These are phyloP conservation scores for Thamnidium elegans DNA, from an alignment of 192 early-diverging fungal genomes.

Conservation along the genomic window DNA sequence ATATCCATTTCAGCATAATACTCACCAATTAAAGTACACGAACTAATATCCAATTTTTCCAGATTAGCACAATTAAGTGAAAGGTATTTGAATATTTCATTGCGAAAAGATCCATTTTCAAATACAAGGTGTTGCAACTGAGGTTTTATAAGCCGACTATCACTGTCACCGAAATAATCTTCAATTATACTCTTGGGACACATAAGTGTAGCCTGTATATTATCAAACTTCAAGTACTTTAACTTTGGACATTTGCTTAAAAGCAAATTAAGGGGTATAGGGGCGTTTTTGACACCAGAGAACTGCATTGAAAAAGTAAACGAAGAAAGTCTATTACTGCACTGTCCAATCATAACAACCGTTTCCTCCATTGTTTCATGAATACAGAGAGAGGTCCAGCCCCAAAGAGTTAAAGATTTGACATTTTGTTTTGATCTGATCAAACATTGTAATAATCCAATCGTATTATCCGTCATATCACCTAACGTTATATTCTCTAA, in stretches of 20 bases:
- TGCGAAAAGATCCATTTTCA: constrained; percentile 11
- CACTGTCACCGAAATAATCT: neutral
- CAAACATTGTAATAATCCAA: neutral
- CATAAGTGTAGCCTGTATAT: neutral
- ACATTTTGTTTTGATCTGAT: constrained; percentile 8
- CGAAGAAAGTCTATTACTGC: neutral
- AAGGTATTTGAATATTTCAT: neutral
- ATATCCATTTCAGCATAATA: neutral
- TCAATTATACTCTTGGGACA: neutral
- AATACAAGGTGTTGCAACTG: constrained; percentile 1
- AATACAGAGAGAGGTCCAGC: constrained; percentile 14
- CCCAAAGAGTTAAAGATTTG: constrained; percentile 8
- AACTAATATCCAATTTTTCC: neutral
- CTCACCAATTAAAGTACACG: constrained; percentile 1
- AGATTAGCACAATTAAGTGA: neutral
- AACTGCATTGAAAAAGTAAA: constrained; percentile 10
- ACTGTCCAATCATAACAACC: neutral
- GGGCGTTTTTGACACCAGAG: constrained; percentile 6
- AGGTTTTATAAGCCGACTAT: neutral
- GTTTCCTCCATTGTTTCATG: constrained; percentile 11
- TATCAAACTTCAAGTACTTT: constrained; percentile 1
- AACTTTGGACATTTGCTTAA: neutral
- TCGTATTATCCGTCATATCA: constrained; percentile 15
- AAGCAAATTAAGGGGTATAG: neutral
- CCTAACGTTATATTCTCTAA: neutral